Evolutionary conservation across 495 filamentous ascomycete species (phyloP).

Genomic region (Cudoniella acicularis): DNA sequence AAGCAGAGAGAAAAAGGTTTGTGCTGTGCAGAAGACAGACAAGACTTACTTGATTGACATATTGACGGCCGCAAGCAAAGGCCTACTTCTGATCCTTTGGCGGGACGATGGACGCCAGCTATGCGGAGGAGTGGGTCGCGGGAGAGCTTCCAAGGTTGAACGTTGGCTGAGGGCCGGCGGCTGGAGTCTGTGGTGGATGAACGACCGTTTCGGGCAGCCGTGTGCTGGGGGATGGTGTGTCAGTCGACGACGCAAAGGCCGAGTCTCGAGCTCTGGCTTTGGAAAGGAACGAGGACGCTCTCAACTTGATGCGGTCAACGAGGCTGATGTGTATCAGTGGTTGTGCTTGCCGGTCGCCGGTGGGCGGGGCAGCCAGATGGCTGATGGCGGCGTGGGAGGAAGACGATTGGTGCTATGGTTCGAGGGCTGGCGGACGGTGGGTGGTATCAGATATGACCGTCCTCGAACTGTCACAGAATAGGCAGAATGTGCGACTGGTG

Average conservation of each 20-base stretch:
- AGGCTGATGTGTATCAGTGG: not conserved
- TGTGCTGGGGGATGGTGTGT: not conserved
- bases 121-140: conserved; percentile 12
- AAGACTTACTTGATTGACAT: conserved; percentile 44
- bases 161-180: not conserved
- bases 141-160: not conserved
- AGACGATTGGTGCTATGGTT: not conserved
- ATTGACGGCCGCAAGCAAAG: conserved; percentile 14
- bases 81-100: not conserved
- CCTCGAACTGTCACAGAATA: not conserved
- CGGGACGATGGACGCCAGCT: conserved; percentile 10
- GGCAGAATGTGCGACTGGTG: not conserved
- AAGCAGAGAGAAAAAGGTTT: not conserved
- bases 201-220: not conserved
- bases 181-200: not conserved
- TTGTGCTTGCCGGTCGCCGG: not conserved
- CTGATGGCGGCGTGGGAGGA: conserved; percentile 1
- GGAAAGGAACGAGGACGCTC: not conserved
- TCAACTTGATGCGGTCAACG: not conserved
- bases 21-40: not conserved
- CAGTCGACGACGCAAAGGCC: not conserved
- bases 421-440: not conserved
- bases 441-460: conserved; percentile 12
- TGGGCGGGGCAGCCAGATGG: not conserved
- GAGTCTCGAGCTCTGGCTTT: not conserved